Base-by-base conservation (phyloP, 495 filamentous ascomycete genomes). In the Penicillium manginii region DNA sequence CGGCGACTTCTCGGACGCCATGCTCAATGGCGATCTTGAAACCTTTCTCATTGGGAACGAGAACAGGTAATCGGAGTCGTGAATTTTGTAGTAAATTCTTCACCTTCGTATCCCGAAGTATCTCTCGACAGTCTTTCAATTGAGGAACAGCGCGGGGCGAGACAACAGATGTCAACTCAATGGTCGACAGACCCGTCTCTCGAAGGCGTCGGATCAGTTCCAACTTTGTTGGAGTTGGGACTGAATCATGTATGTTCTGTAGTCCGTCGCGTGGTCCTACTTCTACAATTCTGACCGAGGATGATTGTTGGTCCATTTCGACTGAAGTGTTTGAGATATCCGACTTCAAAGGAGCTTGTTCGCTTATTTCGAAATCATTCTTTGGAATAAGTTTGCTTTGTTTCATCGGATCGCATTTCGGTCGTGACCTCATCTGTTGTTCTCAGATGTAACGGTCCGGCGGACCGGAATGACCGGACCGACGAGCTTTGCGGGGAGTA, bases 241-340 rank as follows among this genome's bases (percentile, higher is more conserved):
- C 62, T 4, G 59, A 21, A 0, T 68, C 50, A 18, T 50, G 53
- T 37, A 78, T 79, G 35, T 78, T 81, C 35, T 81, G 78, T 1
- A 80, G 66, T 18, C 78, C 78, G 54, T 80, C 78, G 11, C 78
- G 72, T 18, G 78, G 78, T 0, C 78, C 77, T 48, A 81, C 79
- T 68, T 81, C 78, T 42, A 80, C 71, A 47, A 81, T 76, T 33
- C 68, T 65, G 31, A 79, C 73, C 32, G 51, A 35, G n/a, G 57
- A 53, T 15, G 21, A n/a, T 39, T 55, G 18, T 48, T 18, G 40
- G 29, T 0, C n/a, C 40, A 43, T 43, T 43, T 6, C 17, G 17
- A 21, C 7, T 43, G 40, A 9, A 29, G 26, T 29, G 6, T 29
- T n/a, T 43, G 15, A n/a, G n/a, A 21, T 17, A 8, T 43, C 3